phyloP scores from a whole-genome alignment of 163 green algal species.

The Trebouxia gelatinosa region DNA sequence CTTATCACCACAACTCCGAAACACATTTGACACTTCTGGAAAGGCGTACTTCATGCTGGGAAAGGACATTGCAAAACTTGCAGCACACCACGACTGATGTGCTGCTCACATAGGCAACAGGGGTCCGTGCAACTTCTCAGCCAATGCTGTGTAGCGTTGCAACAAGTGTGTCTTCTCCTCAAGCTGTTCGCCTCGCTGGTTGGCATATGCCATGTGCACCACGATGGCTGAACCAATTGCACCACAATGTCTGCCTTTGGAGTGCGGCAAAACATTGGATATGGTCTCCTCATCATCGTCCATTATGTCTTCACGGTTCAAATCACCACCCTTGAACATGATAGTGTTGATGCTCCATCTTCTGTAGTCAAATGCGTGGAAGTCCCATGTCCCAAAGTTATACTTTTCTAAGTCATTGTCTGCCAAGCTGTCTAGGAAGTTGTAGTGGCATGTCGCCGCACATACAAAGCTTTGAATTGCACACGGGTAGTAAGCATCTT shows the following conservation, averaged over 20 bases:
- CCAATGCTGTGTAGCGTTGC: slow-evolving; percentile 8
- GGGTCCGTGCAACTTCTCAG: not conserved
- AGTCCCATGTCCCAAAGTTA: not conserved
- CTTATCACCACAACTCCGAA: no score
- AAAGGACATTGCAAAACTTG: no score
- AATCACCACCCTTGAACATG: slow-evolving; percentile 13
- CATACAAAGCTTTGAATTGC: not conserved
- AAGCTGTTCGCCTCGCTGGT: not conserved
- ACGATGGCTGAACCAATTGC: not conserved
- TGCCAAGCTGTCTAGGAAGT: not conserved
- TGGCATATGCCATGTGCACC: not conserved
- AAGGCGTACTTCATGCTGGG: no score
- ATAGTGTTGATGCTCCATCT: slow-evolving; percentile 21
- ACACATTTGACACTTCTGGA: no score
- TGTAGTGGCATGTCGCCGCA: not conserved
- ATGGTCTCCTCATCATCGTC: slow-evolving; percentile 6
- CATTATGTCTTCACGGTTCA: not conserved
- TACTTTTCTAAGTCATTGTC: not conserved
- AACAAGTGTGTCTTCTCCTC: not conserved
- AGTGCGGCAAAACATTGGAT: not conserved
- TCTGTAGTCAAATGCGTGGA: slow-evolving; percentile 1
- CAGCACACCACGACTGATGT: not conserved
- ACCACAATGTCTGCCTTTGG: slow-evolving; percentile 9
- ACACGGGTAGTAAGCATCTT: slow-evolving; percentile 4
- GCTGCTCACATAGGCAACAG: not conserved